Evolutionary conservation across 1,139 yeast genomes (phyloP).

Genomic region (Pneumocystis wakefieldiae): DNA sequence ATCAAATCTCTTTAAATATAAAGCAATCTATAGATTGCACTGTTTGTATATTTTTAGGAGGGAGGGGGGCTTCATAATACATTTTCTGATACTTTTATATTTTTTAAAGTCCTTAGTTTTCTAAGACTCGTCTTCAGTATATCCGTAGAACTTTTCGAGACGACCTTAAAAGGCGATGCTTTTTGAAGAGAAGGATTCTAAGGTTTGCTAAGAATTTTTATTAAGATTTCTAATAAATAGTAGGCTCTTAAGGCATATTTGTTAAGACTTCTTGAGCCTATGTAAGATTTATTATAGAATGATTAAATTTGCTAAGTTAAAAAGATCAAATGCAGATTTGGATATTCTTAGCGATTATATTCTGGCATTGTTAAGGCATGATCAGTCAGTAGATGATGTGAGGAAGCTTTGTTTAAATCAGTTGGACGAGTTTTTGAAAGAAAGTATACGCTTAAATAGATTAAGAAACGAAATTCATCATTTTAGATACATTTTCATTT

Average conservation of each 20-base stretch:
- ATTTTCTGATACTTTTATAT: neutral
- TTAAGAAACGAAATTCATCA: neutral
- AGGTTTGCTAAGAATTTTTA: neutral
- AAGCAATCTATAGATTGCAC: no score
- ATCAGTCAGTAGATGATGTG: conserved; percentile 24
- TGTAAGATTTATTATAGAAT: conserved; percentile 1
- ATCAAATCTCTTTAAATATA: no score
- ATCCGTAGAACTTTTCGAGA: neutral
- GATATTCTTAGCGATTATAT: conserved; percentile 33
- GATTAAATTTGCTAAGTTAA: conserved; percentile 28
- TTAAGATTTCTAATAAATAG: neutral
- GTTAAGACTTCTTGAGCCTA: neutral
- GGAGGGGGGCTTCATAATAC: neutral
- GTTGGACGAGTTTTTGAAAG: conserved; percentile 24
- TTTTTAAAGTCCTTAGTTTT: neutral
- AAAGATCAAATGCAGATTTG: conserved; percentile 30
- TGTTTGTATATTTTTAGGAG: no score
- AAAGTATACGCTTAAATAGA: neutral
- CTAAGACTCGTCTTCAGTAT: neutral
- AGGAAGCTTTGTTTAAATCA: conserved; percentile 24
- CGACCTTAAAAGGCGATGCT: neutral
- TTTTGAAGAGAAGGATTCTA: neutral
- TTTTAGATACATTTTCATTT: conserved; percentile 18
- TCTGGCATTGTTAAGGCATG: conserved; percentile 30
- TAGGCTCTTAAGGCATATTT: neutral